phyloP scores from a whole-genome alignment of 495 filamentous ascomycete species.

The Paragyromitra xinjiangensis region DNA sequence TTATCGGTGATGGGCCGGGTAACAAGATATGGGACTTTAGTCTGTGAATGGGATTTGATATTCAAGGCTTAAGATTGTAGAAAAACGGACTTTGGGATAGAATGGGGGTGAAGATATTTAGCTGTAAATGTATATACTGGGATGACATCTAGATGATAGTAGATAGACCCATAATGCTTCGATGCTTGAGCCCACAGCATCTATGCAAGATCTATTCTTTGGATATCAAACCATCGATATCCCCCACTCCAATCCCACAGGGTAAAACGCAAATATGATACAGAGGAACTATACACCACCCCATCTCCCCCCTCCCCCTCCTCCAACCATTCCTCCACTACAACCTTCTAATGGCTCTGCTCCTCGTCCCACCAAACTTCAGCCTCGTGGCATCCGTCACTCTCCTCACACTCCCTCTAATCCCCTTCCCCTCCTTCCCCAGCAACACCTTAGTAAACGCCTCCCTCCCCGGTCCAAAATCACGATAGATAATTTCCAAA shows the following conservation, averaged over 20 bases:
- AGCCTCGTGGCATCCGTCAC: slow-evolving; percentile 85
- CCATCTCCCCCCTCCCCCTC: not conserved
- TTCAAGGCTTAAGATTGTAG: too few species aligned
- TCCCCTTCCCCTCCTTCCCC: slow-evolving; percentile 77
- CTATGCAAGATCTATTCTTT: slow-evolving; percentile 2
- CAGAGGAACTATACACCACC: slow-evolving; percentile 28
- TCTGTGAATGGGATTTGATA: too few species aligned
- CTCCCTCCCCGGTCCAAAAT: slow-evolving; percentile 85
- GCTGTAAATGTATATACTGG: too few species aligned
- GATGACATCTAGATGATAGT: not conserved
- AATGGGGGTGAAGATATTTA: too few species aligned
- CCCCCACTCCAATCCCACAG: not conserved
- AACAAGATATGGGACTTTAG: not conserved
- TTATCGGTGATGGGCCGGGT: slow-evolving; percentile 20
- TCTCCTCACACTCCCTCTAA: slow-evolving; percentile 74
- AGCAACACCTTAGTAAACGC: slow-evolving; percentile 88
- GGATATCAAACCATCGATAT: slow-evolving; percentile 17
- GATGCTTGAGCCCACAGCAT: not conserved
- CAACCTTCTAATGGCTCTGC: slow-evolving; percentile 79
- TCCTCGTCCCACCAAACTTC: slow-evolving; percentile 95
- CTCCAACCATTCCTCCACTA: slow-evolving; percentile 61
- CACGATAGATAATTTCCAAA: slow-evolving; percentile 80
- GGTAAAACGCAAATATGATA: slow-evolving; percentile 33
- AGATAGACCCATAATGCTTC: not conserved
- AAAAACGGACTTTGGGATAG: too few species aligned